A percentile compares a stretch with the other conserved stretches of the same genome.
Evolutionary conservation across 768 basidiomycete genomes (phyloP).

Genomic region (Dioszegia crocea): DNA sequence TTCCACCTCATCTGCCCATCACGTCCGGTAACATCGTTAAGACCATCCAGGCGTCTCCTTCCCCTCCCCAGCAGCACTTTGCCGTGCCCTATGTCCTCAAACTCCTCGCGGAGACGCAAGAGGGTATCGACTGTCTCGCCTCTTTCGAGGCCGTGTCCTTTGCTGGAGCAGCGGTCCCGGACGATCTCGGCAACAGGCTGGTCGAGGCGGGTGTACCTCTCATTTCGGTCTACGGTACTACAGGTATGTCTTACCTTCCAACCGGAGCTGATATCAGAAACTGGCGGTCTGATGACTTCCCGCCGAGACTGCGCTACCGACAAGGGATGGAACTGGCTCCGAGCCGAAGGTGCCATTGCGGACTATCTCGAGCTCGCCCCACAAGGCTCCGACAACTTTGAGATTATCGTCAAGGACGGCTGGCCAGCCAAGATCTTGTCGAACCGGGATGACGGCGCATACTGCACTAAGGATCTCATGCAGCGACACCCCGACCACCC

Average conservation of each 20-base stretch:
- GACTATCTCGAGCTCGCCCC: conserved; percentile 54
- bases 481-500: conserved; percentile 53
- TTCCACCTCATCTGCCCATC: conserved; percentile 45
- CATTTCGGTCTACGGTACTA: conserved; percentile 55
- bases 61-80: conserved; percentile 41
- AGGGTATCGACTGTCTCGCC: conserved; percentile 53
- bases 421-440: conserved; percentile 56
- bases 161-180: conserved; percentile 58
- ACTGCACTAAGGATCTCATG: conserved; percentile 60
- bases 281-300: conserved; percentile 39
- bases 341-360: conserved; percentile 43
- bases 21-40: conserved; percentile 42
- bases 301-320: conserved; percentile 53
- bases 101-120: conserved; percentile 55
- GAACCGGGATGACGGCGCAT: conserved; percentile 58
- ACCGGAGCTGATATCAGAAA: conserved; percentile 18
- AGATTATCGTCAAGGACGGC: conserved; percentile 57
- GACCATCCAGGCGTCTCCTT: conserved; percentile 34
- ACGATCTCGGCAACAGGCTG: conserved; percentile 58
- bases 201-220: conserved; percentile 56
- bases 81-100: conserved; percentile 52
- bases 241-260: conserved; percentile 31
- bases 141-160: conserved; percentile 57
- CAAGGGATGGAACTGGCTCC: conserved; percentile 60
- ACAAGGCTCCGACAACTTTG: conserved; percentile 53